phyloP scores from a whole-genome alignment of 768 basidiomycete species.

The Lactifluus volemus region DNA sequence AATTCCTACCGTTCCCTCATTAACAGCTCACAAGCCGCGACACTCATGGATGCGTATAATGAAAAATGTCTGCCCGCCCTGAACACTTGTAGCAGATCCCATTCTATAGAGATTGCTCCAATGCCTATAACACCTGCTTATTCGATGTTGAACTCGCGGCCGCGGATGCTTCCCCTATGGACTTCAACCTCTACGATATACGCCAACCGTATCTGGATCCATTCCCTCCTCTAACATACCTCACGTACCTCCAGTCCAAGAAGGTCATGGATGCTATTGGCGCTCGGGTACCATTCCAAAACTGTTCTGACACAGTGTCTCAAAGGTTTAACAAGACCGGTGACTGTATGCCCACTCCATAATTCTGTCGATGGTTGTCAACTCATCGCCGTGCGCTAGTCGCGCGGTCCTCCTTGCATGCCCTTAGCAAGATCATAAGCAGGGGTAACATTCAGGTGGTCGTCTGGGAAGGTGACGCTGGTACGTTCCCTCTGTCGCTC shows the following conservation, averaged over 20 bases:
- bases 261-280: constrained; percentile 27
- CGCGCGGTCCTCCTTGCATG: background rate
- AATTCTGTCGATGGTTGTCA: background rate
- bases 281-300: constrained; percentile 29
- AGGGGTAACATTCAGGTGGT: constrained; percentile 30
- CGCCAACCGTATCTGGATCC: constrained; percentile 28
- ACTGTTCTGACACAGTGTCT: constrained; percentile 29
- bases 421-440: background rate
- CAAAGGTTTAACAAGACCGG: constrained; percentile 33
- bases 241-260: constrained; percentile 17
- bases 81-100: constrained; percentile 34
- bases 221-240: constrained; percentile 32
- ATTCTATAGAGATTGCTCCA: constrained; percentile 38
- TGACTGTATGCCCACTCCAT: constrained; percentile 36
- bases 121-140: constrained; percentile 39
- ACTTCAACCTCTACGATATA: constrained; percentile 41
- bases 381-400: constrained; percentile 25
- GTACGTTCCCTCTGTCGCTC: too few species aligned
- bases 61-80: constrained; percentile 39
- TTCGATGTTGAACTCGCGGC: constrained; percentile 39
- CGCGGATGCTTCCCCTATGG: constrained; percentile 28
- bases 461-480: too few species aligned
- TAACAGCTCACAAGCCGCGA: background rate
- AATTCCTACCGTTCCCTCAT: constrained; percentile 28
- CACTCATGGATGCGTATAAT: background rate